Evolutionary conservation across 2,329 filamentous ascomycete species (phyloP).

Genomic region (Seiridium cupressi): DNA sequence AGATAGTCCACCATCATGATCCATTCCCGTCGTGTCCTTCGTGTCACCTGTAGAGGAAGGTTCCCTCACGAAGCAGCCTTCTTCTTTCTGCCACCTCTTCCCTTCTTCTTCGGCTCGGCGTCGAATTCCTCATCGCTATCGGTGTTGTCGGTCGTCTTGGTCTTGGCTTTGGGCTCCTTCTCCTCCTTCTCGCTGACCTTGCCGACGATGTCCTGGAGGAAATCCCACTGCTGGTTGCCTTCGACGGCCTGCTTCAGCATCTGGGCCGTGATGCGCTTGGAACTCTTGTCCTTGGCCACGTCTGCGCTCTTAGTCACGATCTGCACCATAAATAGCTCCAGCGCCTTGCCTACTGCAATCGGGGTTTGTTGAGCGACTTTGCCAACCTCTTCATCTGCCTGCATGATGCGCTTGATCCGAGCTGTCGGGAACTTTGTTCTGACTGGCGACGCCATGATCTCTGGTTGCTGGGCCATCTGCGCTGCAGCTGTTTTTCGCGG

Average conservation of each 20-base stretch:
- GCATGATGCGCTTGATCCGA: constrained; percentile 98
- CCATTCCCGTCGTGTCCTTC: constrained; percentile 21
- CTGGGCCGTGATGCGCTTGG: constrained; percentile 83
- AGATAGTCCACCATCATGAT: constrained; percentile 14
- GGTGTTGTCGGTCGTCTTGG: constrained; percentile 50
- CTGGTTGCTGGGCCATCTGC: constrained; percentile 34
- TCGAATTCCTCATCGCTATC: constrained; percentile 51
- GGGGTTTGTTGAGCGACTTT: constrained; percentile 98
- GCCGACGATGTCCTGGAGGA: constrained; percentile 83
- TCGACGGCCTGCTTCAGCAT: constrained; percentile 92
- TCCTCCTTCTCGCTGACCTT: constrained; percentile 65
- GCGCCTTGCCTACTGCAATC: constrained; percentile 90
- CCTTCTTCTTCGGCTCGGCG: constrained; percentile 44
- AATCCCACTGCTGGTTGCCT: constrained; percentile 91
- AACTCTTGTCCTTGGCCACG: constrained; percentile 77
- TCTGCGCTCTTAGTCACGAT: constrained; percentile 86
- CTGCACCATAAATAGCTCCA: constrained; percentile 97
- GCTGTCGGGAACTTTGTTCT: constrained; percentile 96
- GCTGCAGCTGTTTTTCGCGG: constrained; percentile 32
- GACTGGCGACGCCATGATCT: constrained; percentile 67
- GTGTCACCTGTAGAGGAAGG: constrained; percentile 8
- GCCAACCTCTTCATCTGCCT: constrained; percentile 96
- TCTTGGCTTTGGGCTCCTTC: constrained; percentile 32
- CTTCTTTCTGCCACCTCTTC: constrained; percentile 47
- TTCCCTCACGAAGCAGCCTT: constrained; percentile 36